Base-by-base conservation (phyloP, 768 basidiomycete genomes). In the Cystobasidiopsis lactophilus region DNA sequence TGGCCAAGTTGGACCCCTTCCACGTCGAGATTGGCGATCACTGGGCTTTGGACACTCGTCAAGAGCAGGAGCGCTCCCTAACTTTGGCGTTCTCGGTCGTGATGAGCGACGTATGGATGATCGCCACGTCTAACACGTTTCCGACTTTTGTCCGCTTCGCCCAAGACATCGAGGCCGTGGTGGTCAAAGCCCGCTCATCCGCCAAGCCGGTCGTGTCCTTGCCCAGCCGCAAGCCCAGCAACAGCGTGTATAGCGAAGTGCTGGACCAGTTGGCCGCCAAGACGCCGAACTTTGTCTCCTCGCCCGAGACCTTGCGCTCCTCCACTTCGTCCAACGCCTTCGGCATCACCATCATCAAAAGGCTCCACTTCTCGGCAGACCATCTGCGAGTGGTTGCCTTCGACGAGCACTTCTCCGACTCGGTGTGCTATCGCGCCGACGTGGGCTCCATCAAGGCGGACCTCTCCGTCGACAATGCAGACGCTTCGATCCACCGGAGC, bases 21-120 rank as follows among this genome's bases (percentile, higher is more conserved):
- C 70, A 75, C 58, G 72, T 85, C 44, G 74, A 74, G 51, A 76
- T 85, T 49, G 76, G 70, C 58, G 85, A 89, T 58, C 82, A 89
- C 62, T 89, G 85, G 85, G 75, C 78, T 3, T 66, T 67, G 40
- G 69, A 72, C 40, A 69, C 70, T 18, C 58, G 71, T 4, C 58
- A 64, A 3, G 27, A 24, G 44, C 14, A 52, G 11, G 45, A 35
- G 18, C 63, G 70, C 23, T 74, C 75, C 27, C 69, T 86, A 4
- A 74, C 73, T 29, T 72, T 88, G 21, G 75, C 78, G n/a, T 86
- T 85, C 65, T 75, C 75, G 1, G 75, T 89, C 31, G 72, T 69
- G 27, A 81, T 84, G 49, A 72, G 76, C 30, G 77, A 77, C 56
- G 73, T 86, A 9, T 69, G 75, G 18, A 76, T 75, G 3, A 71